phyloP scores from a whole-genome alignment of 176 grass and related monocot species.

The Saccharum officinarum region DNA sequence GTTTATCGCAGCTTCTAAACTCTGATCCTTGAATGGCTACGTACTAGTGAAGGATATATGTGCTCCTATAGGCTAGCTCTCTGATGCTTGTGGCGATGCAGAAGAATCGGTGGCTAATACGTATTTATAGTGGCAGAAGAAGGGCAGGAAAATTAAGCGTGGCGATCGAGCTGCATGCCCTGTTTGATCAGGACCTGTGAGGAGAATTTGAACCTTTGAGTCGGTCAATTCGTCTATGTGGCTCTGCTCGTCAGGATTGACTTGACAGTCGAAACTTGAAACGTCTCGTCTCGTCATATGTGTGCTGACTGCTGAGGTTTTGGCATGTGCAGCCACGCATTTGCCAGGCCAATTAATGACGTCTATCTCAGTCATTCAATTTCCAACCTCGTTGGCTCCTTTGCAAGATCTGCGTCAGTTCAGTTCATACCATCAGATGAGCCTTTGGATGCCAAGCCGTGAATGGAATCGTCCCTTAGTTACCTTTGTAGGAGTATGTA shows the following conservation, averaged over 20 bases:
- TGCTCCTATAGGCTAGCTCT: no score
- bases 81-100: no score
- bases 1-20: background rate
- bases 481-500: background rate
- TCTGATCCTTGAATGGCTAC: background rate
- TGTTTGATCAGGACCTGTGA: constrained; percentile 16
- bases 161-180: background rate
- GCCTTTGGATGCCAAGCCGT: background rate
- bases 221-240: background rate
- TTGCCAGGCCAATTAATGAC: no score
- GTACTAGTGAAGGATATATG: no score
- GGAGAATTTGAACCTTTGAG: background rate
- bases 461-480: background rate
- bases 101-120: background rate
- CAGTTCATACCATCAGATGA: background rate
- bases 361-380: no score
- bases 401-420: background rate
- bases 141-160: background rate
- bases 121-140: constrained; percentile 7
- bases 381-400: no score
- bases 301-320: no score
- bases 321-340: no score
- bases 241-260: constrained; percentile 1
- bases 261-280: background rate
- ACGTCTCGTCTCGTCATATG: background rate